phyloP scores from a whole-genome alignment of 495 filamentous ascomycete species.

The Rhypophila decipiens region DNA sequence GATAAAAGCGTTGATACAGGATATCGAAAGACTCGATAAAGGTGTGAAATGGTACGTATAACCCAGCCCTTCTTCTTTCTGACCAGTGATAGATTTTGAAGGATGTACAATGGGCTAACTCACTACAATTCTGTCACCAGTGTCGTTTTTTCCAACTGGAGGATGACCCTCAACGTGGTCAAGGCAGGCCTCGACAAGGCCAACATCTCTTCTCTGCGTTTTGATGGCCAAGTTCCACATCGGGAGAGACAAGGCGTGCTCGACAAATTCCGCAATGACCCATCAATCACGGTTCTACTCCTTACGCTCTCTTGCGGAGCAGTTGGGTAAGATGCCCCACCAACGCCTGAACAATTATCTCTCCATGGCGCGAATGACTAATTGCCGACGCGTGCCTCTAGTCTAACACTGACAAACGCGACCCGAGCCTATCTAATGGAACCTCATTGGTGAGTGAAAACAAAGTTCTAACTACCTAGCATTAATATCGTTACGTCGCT shows the following conservation, averaged over 20 bases:
- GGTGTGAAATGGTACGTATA: not conserved
- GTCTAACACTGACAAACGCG: slow-evolving; percentile 30
- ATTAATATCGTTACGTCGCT: no score
- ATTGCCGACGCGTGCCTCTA: no score
- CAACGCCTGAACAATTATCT: not conserved
- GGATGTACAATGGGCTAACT: not conserved
- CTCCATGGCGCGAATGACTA: no score
- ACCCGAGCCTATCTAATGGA: slow-evolving; percentile 38
- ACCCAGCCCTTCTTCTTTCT: slow-evolving; percentile 5
- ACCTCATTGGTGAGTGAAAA: slow-evolving; percentile 35
- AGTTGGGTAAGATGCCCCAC: slow-evolving; percentile 25
- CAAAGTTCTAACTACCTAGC: no score
- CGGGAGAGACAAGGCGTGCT: slow-evolving; percentile 28
- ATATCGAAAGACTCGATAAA: not conserved
- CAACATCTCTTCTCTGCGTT: slow-evolving; percentile 23
- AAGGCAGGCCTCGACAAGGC: slow-evolving; percentile 26
- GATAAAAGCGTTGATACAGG: not conserved
- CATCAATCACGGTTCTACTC: slow-evolving; percentile 24
- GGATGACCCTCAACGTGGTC: slow-evolving; percentile 36
- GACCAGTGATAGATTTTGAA: slow-evolving; percentile 21
- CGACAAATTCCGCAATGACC: slow-evolving; percentile 24
- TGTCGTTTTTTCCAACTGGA: slow-evolving; percentile 43
- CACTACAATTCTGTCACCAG: slow-evolving; percentile 11
- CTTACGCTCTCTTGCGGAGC: slow-evolving; percentile 37
- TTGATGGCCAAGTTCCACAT: slow-evolving; percentile 39